Conservation (phyloP, 2,329 filamentous ascomycete species). For the Aspergillus sp. region DNA sequence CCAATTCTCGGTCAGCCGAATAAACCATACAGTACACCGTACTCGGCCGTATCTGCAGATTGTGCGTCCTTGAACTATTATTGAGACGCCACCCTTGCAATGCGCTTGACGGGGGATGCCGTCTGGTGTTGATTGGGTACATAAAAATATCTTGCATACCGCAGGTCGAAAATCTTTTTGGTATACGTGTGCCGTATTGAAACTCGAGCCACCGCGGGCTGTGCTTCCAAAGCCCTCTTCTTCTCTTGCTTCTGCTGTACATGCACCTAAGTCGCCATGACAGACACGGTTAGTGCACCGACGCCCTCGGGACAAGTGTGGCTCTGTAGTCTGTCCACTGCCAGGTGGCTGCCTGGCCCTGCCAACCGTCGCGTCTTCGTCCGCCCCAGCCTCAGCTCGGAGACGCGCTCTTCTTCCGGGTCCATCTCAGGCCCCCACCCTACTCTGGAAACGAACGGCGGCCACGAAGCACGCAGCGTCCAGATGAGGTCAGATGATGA, state of each 20-base stretch:
- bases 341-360: constrained; percentile 6
- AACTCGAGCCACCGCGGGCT: constrained; percentile 4
- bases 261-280: neutral
- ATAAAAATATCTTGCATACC: constrained; percentile 1
- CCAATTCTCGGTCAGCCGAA: constrained; percentile 14
- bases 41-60: neutral
- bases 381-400: constrained; percentile 25
- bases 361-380: constrained; percentile 15
- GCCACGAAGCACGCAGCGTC: neutral
- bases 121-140: neutral
- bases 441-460: neutral
- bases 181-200: constrained; percentile 1
- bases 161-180: neutral
- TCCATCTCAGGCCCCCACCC: constrained; percentile 3
- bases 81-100: neutral
- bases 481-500: constrained; percentile 17
- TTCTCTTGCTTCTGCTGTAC: neutral
- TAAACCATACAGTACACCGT: neutral
- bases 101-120: neutral
- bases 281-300: constrained; percentile 11
- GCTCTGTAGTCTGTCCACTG: constrained; percentile 9
- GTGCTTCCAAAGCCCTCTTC: constrained; percentile 17
- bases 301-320: neutral
- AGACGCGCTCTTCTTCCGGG: constrained; percentile 26
- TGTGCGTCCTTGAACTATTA: neutral